Conservation (phyloP, 2,329 filamentous ascomycete genomes). For the Fusarium devonianum region DNA sequence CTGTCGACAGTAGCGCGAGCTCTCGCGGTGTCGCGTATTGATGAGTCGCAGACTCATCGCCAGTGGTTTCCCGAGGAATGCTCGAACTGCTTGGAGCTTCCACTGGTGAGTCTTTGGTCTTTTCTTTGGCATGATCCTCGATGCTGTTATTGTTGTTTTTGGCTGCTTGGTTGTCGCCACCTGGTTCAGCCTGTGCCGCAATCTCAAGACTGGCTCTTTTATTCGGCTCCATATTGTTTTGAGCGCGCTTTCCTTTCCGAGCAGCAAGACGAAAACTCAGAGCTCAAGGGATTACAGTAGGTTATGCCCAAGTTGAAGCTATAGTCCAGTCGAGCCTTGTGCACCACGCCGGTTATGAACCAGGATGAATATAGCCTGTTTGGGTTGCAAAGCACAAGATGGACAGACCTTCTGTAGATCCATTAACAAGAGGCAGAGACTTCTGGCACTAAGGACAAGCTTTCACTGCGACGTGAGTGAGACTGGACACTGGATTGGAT, state of each 20-base stretch:
- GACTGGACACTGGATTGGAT: background rate
- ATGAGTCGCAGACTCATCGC: conserved; percentile 2
- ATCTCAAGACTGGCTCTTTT: conserved; percentile 3
- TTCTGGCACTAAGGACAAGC: background rate
- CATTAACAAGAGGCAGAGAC: background rate
- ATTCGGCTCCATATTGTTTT: conserved; percentile 1
- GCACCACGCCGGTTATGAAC: background rate
- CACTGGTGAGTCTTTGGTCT: background rate
- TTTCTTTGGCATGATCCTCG: background rate
- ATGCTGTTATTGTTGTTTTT: background rate
- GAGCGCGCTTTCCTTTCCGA: background rate
- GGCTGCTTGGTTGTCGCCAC: background rate
- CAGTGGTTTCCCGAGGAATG: background rate
- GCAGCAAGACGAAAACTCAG: background rate
- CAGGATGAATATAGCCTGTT: background rate
- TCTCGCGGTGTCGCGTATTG: conserved; percentile 20
- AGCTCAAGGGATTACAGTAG: background rate
- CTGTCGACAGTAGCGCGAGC: conserved; percentile 16
- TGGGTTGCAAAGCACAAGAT: background rate
- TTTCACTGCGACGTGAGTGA: background rate
- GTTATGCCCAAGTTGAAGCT: background rate
- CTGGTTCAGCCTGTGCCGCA: background rate
- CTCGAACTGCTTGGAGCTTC: background rate
- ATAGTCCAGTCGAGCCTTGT: background rate
- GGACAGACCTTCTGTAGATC: background rate